Evolutionary conservation across 306 rosid genomes (phyloP).

Genomic region (Cicer cuneatum): DNA sequence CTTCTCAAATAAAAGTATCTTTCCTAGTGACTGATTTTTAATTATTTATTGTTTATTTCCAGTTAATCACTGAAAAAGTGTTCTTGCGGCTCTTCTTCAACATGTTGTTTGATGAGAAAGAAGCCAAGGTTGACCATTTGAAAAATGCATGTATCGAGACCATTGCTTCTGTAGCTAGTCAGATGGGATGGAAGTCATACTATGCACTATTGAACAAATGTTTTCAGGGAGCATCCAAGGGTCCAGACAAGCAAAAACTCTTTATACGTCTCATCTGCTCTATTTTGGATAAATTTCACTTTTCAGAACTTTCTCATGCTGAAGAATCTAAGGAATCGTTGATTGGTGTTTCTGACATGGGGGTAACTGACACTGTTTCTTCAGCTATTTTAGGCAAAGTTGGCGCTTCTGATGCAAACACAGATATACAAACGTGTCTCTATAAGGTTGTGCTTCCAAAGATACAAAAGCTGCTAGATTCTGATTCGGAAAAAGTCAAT

Average conservation of each 20-base stretch:
- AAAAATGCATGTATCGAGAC: constrained; percentile 88
- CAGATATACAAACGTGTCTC: constrained; percentile 73
- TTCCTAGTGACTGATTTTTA: constrained; percentile 43
- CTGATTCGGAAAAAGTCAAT: constrained; percentile 81
- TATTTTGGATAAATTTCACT: constrained; percentile 84
- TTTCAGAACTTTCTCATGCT: constrained; percentile 51
- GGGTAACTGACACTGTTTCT: constrained; percentile 41
- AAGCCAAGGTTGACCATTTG: constrained; percentile 73
- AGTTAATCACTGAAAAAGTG: constrained; percentile 72
- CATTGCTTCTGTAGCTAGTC: constrained; percentile 77
- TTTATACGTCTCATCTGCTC: constrained; percentile 73
- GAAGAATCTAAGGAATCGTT: constrained; percentile 42
- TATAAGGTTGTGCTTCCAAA: constrained; percentile 73
- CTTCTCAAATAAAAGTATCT: constrained; percentile 23
- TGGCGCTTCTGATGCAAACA: constrained; percentile 44
- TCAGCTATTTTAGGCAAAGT: constrained; percentile 28
- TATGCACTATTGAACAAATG: constrained; percentile 74
- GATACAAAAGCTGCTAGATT: constrained; percentile 73
- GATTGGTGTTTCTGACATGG: constrained; percentile 49
- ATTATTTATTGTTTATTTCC: constrained; percentile 43
- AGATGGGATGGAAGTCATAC: constrained; percentile 88
- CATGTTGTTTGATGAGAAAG: constrained; percentile 74
- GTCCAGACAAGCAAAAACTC: constrained; percentile 74
- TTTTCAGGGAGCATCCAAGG: constrained; percentile 61
- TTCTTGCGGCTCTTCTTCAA: constrained; percentile 82